Evolutionary conservation across 2,329 filamentous ascomycete genomes (phyloP), one percentile per base, ranked within the genome.

Genomic region (Colletotrichum paranaense): DNA sequence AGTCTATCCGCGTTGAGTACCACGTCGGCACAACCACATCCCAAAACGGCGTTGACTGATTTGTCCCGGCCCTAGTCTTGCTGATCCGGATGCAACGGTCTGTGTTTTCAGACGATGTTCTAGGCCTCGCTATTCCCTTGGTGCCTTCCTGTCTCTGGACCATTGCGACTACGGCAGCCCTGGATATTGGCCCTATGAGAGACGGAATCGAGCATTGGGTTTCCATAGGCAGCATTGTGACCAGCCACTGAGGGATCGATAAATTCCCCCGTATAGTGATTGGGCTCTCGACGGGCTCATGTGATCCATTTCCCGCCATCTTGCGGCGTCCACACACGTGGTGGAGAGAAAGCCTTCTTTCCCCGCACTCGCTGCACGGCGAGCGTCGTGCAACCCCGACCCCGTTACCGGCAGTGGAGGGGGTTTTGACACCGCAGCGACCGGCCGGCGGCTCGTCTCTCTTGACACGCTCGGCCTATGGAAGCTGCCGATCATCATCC

Each of bases 301-400:
- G 58, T 72, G 69, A 68, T 68, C 28, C 30, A 58, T 57, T n/a
- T 57, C 12, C 4, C 14, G 26, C 62, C 30, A 28, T 63, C 28
- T 22, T 38, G 52, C 64, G 46, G 8, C 65, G 42, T 62, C 64
- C 68, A 72, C 16, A 58, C 64, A 57, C 28, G 16, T 42, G 22
- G 24, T 26, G 9, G 16, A 49, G 38, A 49, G 49, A 63, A 58
- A 60, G 52, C 58, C 57, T 22, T 35, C 32, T 42, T 58, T 30
- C 69, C 69, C 69, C 69, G 69, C 69, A 72, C 52, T 53, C 38
- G 69, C 66, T 68, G 69, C 65, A 68, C 49, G 57, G 26, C 58
- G 42, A 35, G 26, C 52, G 42, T 49, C 19, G 49, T 58, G 58
- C 62, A 52, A 65, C 38, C 38, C 30, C 7, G 24, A 65, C 38